Base-by-base conservation (phyloP, 2,329 filamentous ascomycete genomes). In the Alternaria viburni region DNA sequence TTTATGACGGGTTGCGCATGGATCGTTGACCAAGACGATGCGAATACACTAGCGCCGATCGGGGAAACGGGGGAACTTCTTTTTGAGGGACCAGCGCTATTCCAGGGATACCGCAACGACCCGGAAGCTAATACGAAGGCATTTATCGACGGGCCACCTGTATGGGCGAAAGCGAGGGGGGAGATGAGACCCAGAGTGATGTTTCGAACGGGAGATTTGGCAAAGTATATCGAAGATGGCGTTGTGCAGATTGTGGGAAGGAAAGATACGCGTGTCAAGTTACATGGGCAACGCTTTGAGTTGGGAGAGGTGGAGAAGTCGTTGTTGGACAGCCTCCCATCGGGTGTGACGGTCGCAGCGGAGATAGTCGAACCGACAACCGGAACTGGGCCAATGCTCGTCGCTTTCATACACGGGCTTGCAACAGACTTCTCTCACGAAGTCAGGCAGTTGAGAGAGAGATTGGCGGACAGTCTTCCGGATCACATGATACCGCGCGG, bases 401-500 rank as follows among this genome's bases (percentile, higher is more conserved):
- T 58, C 10, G 55, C 55, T 4, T 58, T 58, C 12, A 15, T 58
- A 4, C 45, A 58, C 26, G 55, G 55, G 6, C 8, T 51, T 6
- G 41, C 45, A 5, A 15, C 45, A 9, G 30, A 58, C 3, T 58
- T 58, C n/a, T 32, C 55, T n/a, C 9, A n/a, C 21, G 25, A 44
- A n/a, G 46, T 50, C 15, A 58, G 43, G 23, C 55, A 44, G 21
- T 21, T 58, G 17, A 58, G 55, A 58, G 46, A 51, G 46, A 41
- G 13, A 12, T 12, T 58, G 9, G 23, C 45, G 5, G 36, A 17
- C 19, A 50, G 7, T 5, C 45, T 51, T 12, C 55, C 55, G 23
- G 55, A 50, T 21, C 36, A 58, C 32, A 58, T 58, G 55, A 30
- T 58, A 50, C 55, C 55, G 9, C 55, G 55, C 46, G 55, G 55